Percentiles rank a stretch among this genome's conserved stretches.
Evolutionary conservation across 768 basidiomycete species (phyloP).

Genomic region (Lanmaoa rubissima): DNA sequence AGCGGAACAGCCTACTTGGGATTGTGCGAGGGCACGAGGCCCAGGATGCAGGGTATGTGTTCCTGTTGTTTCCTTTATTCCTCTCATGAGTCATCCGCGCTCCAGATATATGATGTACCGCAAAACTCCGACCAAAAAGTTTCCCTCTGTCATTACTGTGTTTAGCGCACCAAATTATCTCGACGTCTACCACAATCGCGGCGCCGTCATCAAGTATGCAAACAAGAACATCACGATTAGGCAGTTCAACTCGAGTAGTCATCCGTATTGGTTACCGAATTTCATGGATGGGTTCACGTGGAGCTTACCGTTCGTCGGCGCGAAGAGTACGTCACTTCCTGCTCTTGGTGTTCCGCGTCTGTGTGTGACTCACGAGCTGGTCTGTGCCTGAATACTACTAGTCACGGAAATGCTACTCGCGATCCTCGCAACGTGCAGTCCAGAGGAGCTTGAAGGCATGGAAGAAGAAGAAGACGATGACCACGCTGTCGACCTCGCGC

Average conservation of each 20-base stretch:
- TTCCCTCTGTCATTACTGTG: conserved; percentile 97
- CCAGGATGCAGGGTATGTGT: conserved; percentile 88
- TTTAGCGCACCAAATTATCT: conserved; percentile 98
- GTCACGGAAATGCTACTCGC: conserved; percentile 98
- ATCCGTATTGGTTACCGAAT: conserved; percentile 96
- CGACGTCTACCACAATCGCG: conserved; percentile 96
- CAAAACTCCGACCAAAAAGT: conserved; percentile 92
- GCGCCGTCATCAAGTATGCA: conserved; percentile 95
- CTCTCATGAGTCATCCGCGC: background rate
- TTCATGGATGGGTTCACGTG: conserved; percentile 99
- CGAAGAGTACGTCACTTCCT: conserved; percentile 75
- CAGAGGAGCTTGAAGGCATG: conserved; percentile 85
- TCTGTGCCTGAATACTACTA: conserved; percentile 29
- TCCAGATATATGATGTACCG: conserved; percentile 88
- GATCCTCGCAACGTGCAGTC: conserved; percentile 88
- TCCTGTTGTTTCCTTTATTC: background rate
- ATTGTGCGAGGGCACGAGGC: conserved; percentile 98
- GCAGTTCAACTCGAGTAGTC: conserved; percentile 75
- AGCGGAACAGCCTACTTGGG: conserved; percentile 84
- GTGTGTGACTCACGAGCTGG: background rate
- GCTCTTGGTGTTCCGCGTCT: background rate
- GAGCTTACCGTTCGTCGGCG: conserved; percentile 96
- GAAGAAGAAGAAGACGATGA: conserved; percentile 39
- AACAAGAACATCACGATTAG: conserved; percentile 97
- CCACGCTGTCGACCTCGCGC: conserved; percentile 25